Evolutionary conservation across 2,329 filamentous ascomycete species (phyloP).

Genomic region (Hysterium pulicare): DNA sequence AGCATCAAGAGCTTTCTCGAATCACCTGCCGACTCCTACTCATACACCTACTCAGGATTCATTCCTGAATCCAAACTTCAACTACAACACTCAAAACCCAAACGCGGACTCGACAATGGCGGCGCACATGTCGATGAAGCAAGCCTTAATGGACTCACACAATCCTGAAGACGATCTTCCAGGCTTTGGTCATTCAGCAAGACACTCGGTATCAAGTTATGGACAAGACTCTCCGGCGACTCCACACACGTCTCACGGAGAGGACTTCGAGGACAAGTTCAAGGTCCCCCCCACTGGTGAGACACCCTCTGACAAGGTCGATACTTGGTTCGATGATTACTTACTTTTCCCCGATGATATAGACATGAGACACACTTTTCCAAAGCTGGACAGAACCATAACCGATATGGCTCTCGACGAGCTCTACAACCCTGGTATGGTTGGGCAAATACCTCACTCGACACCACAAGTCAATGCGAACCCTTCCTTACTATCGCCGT

Average conservation of each 20-base stretch:
- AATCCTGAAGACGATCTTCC: constrained; percentile 47
- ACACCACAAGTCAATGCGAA: constrained; percentile 48
- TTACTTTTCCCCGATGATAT: constrained; percentile 60
- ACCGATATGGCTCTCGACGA: constrained; percentile 83
- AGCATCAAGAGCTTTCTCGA: constrained; percentile 44
- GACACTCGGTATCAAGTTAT: constrained; percentile 58
- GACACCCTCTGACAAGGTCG: constrained; percentile 34
- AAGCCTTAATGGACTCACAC: constrained; percentile 52
- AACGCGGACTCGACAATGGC: constrained; percentile 45
- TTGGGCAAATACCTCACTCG: constrained; percentile 40
- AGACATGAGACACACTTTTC: constrained; percentile 52
- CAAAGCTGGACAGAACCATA: constrained; percentile 81
- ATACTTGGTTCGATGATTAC: constrained; percentile 59
- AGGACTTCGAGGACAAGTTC: constrained; percentile 51
- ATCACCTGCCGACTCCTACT: constrained; percentile 54
- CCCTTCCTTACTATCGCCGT: constrained; percentile 48
- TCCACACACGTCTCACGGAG: constrained; percentile 53
- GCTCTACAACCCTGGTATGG: constrained; percentile 70
- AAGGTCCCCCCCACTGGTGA: constrained; percentile 56
- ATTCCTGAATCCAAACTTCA: constrained; percentile 47
- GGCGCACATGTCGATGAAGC: constrained; percentile 60
- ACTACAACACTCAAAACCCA: constrained; percentile 41
- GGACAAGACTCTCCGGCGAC: constrained; percentile 61
- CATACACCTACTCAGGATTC: constrained; percentile 53
- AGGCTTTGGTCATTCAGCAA: constrained; percentile 52